phyloP scores from a whole-genome alignment of 2,329 filamentous ascomycete species.

The Fusarium decemcellulare region DNA sequence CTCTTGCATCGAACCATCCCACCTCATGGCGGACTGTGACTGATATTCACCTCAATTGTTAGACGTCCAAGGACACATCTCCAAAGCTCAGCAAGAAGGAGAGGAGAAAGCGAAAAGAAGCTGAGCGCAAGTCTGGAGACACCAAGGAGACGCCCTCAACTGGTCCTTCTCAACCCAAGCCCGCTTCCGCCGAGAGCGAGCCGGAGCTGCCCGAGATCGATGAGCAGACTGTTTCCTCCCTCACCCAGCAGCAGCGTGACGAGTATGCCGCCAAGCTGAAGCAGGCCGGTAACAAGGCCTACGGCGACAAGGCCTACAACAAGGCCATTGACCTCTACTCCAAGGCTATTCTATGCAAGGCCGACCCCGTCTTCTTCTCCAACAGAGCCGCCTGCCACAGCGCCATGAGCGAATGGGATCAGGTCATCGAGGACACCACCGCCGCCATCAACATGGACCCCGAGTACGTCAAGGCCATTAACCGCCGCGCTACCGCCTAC shows the following conservation, averaged over 20 bases:
- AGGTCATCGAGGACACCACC: slow-evolving; percentile 96
- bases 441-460: slow-evolving; percentile 94
- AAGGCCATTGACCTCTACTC: slow-evolving; percentile 95
- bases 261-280: slow-evolving; percentile 93
- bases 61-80: slow-evolving; percentile 64
- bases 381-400: slow-evolving; percentile 99
- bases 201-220: slow-evolving; percentile 80
- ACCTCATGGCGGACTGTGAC: slow-evolving; percentile 20
- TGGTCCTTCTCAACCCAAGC: slow-evolving; percentile 59
- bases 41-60: slow-evolving; percentile 25
- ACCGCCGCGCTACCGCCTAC: slow-evolving; percentile 96
- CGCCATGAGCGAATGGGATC: slow-evolving; percentile 91
- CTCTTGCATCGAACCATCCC: slow-evolving; percentile 38
- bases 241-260: slow-evolving; percentile 79
- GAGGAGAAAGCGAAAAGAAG: slow-evolving; percentile 88
- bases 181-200: slow-evolving; percentile 68
- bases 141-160: slow-evolving; percentile 55
- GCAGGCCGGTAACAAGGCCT: slow-evolving; percentile 95
- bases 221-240: slow-evolving; percentile 67
- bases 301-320: slow-evolving; percentile 93
- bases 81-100: slow-evolving; percentile 93
- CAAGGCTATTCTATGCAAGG: slow-evolving; percentile 96
- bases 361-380: slow-evolving; percentile 98
- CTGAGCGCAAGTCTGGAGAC: slow-evolving; percentile 71
- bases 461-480: slow-evolving; percentile 97